Percentiles rank a stretch among this genome's conserved stretches.
phyloP scores from a whole-genome alignment of 768 basidiomycete genomes.

The Sarcomyxa edulis region DNA sequence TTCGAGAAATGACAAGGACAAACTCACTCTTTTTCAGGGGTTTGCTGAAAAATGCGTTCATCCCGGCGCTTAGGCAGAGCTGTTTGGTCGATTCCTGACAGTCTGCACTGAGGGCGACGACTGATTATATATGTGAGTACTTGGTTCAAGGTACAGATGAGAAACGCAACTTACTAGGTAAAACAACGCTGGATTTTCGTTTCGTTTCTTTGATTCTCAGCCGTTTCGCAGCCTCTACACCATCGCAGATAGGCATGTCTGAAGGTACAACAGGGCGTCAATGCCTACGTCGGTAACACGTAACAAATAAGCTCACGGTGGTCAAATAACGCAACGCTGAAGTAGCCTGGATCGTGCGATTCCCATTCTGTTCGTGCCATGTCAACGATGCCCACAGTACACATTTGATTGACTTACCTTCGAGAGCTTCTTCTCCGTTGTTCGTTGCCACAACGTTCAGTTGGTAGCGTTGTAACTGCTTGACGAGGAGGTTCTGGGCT shows the following conservation, averaged over 20 bases:
- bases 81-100: constrained; percentile 74
- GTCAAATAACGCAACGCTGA: constrained; percentile 67
- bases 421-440: constrained; percentile 65
- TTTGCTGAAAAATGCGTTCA: constrained; percentile 75
- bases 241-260: constrained; percentile 81
- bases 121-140: constrained; percentile 23
- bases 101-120: constrained; percentile 71
- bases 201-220: constrained; percentile 54
- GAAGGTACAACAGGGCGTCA: too few relatives aligned
- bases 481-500: constrained; percentile 61
- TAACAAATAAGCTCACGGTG: constrained; percentile 47
- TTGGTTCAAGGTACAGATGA: neutral
- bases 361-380: constrained; percentile 59
- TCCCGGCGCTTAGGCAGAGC: constrained; percentile 72
- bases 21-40: constrained; percentile 55
- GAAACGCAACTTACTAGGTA: constrained; percentile 45
- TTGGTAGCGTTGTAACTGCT: constrained; percentile 58
- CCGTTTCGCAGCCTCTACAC: constrained; percentile 68
- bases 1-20: neutral
- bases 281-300: too few relatives aligned
- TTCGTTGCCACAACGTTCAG: constrained; percentile 57
- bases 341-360: constrained; percentile 60
- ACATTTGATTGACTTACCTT: constrained; percentile 42
- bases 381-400: too few relatives aligned
- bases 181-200: constrained; percentile 39